Base-by-base conservation (phyloP, 2,329 filamentous ascomycete species). In the Aspergillus cejpii region DNA sequence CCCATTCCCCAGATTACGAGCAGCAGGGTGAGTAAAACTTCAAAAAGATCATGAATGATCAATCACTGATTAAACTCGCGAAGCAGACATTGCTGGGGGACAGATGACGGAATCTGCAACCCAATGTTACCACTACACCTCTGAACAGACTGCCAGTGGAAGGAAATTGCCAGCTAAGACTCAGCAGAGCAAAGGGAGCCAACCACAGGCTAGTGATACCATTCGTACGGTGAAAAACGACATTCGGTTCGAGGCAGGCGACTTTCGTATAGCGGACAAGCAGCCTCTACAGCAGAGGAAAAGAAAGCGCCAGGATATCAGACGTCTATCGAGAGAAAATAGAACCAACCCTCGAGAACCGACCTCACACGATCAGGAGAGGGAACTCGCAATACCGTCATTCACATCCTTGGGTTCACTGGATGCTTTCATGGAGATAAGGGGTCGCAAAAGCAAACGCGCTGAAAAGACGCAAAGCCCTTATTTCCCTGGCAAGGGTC, bases 391-490 rank as follows among this genome's bases (percentile, higher is more conserved):
- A 24, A 31, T n/a, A 28, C 23, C 43, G 11, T 11, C 43, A 28
- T 43, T 50, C 17, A 39, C 26, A 71, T 73, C 53, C 71, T 70
- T 50, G 1, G 62, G 61, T 6, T 71, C 73, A 3, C 54, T 80
- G 23, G 64, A 71, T 4, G 72, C 68, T 21, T 80, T 77, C 51
- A 74, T 80, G 66, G 64, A 72, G 39, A 60, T 74, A 6, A 69
- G 72, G 43, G 70, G 73, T 19, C 53, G 51, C 24, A 37, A 24
- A 5, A 45, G 47, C 2, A 66, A 63, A 43, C 62, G 53, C 38
- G 48, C 50, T 37, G 61, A 58, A 37, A 36, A 57, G 4, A 51
- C 47, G 12, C 56, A 53, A 19, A 62, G 55, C 44, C 46, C 53
- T 7, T 61, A 63, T 31, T 66, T 62, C 24, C 12, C 24, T 14